Evolutionary conservation across 768 basidiomycete genomes (phyloP).

Genomic region (Boletus barrowsii): DNA sequence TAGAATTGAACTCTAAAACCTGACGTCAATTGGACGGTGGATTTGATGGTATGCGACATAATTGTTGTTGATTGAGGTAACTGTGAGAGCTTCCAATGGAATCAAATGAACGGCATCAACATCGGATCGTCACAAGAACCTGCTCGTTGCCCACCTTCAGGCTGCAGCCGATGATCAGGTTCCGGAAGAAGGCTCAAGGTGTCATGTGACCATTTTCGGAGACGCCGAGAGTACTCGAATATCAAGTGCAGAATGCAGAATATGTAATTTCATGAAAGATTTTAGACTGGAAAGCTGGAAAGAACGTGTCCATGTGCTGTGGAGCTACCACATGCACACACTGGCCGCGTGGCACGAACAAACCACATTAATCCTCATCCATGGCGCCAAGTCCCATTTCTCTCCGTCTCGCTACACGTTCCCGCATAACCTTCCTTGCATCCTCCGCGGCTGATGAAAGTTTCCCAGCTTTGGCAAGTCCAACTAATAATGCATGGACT

Average conservation of each 20-base stretch:
- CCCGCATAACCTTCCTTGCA: slow-evolving; percentile 43
- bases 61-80: slow-evolving; percentile 16
- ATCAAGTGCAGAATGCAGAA: background rate
- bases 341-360: slow-evolving; percentile 1
- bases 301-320: background rate
- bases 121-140: slow-evolving; percentile 7
- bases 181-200: too few relatives aligned
- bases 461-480: slow-evolving; percentile 68
- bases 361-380: slow-evolving; percentile 38
- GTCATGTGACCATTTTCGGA: background rate
- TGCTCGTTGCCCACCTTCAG: background rate
- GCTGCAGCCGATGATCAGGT: background rate
- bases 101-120: slow-evolving; percentile 1
- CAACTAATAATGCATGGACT: slow-evolving; percentile 67
- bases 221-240: too few relatives aligned
- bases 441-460: slow-evolving; percentile 49
- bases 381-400: slow-evolving; percentile 38
- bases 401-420: slow-evolving; percentile 40
- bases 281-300: slow-evolving; percentile 1
- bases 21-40: slow-evolving; percentile 34
- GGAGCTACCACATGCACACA: slow-evolving; percentile 2
- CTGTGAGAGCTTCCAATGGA: background rate
- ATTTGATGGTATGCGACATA: slow-evolving; percentile 31
- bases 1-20: slow-evolving; percentile 26
- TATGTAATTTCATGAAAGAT: slow-evolving; percentile 5